Conservation (phyloP, 257 asterid species). For the Datura wrightii region DNA sequence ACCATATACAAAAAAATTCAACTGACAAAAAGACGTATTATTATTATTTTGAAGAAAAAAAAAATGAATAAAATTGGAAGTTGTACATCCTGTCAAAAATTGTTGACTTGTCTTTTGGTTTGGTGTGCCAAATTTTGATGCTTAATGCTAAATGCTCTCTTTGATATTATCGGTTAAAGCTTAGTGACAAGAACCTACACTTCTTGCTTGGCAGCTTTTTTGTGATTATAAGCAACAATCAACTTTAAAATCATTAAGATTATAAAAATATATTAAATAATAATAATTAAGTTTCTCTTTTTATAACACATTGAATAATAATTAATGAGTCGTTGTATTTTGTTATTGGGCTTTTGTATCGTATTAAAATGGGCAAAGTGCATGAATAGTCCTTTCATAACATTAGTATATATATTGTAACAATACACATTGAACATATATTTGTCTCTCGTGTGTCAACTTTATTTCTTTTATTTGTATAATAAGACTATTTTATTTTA, state of each 20-base stretch:
- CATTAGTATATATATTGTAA: too few relatives aligned
- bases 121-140: conserved; percentile 26
- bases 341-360: background rate
- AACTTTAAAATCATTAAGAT: background rate
- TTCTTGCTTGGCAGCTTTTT: conserved; percentile 13
- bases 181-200: conserved; percentile 3
- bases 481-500: too few relatives aligned
- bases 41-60: background rate
- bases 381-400: too few relatives aligned
- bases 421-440: too few relatives aligned
- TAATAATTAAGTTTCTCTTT: background rate
- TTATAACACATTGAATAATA: too few relatives aligned
- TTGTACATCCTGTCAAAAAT: background rate
- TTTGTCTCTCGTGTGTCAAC: too few relatives aligned
- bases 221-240: background rate
- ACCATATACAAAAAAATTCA: too few relatives aligned
- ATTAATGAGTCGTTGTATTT: too few relatives aligned
- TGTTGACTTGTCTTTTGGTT: background rate
- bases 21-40: background rate
- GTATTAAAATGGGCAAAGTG: too few relatives aligned
- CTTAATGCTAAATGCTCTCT: background rate
- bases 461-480: too few relatives aligned
- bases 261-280: background rate
- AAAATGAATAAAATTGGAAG: background rate
- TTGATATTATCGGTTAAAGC: background rate